Base-by-base conservation (phyloP, 78 protist species). In the Dictyostelium brefeldianum region DNA sequence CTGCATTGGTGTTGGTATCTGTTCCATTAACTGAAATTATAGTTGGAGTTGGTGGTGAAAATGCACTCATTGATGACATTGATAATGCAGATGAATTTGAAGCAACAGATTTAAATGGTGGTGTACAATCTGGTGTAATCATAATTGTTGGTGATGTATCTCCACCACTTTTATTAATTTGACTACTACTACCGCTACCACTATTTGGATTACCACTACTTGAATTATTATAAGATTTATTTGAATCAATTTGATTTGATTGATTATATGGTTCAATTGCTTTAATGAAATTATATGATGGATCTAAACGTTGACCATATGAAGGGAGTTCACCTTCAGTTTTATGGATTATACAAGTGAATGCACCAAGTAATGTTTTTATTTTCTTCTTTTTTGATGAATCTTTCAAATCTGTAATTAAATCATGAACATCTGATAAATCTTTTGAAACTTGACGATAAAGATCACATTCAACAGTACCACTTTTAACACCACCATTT, bases 231-330 rank as follows among this genome's bases (percentile, higher is more conserved):
- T 51, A 43, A 17, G 48, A 43, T 43, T 43, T 73, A 46, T 73
- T 73, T 11, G 41, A 22, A 73, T 73, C 36, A n/a, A 73, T 73
- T 36, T 9, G 51, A 46, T 15, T 7, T 15, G 25, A 3, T 18
- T 43, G 8, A 57, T 87, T 87, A 43, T 75, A 77, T 8, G 93
- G 93, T 47, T 87, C 78, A 8, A 41, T 6, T 17, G 70, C 6
- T 57, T 75, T 65, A 18, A 87, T 81, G 20, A 65, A 47, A 36
- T 59, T 54, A 78, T 75, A 78, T 1, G 93, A 87, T 87, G 93
- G 93, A 65, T 87, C 93, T 14, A 87, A 57, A 18, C 74, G 74
- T 53, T 62, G 70, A 15, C 67, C 51, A 36, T 77, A 80, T 9
- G 79, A 27, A 10, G 93, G 93, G 4, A 87, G n/a, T 0, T 74